Base-by-base conservation (phyloP, 331 rosid genomes). In the Spiraea crenata region DNA sequence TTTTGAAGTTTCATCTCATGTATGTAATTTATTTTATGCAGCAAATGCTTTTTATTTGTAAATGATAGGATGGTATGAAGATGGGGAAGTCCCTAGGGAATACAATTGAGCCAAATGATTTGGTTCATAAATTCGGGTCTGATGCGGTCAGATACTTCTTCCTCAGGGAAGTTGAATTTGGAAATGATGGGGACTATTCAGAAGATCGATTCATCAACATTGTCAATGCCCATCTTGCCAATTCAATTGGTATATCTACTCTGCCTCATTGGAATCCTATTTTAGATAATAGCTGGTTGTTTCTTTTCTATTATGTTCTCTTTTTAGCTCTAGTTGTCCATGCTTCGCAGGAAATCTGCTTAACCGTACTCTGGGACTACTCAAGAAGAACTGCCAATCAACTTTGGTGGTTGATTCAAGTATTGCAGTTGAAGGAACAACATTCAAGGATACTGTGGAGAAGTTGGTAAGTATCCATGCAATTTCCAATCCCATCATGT, bases 161-260 rank as follows among this genome's bases (percentile, higher is more conserved):
- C 87, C 80, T 93, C 62, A 81, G 85, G 82, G 99, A 91, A 85
- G 95, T 93, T 74, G 99, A 93, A 75, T 89, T 93, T 56, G 99
- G 99, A 57, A 74, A 74, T 69, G 97, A 93, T 44, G 99, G 99
- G 67, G 97, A 93, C 86, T 93, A 93, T 73, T 89, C 97, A 4
- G 97, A 93, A 86, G 92, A 87, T 55, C 99, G 97, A 63, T 93
- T 93, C 81, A 79, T 93, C 82, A 86, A 87, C 67, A 87, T 83
- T 57, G 96, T 93, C 73, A 93, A 93, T 59, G 95, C 99, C 19
- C 96, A 93, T 85, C 99, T 93, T 86, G 99, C 99, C 73, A 93
- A 93, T 72, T 89, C 97, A 34, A 79, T 93, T 56, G 99, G 97
- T 93, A 89, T 63, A 48, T 68, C 8, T 57, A 44, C 44, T 62